These are phyloP conservation scores for Hanseniaspora thailandica DNA, from an alignment of 805 yeast species.

Conservation along the genomic window DNA sequence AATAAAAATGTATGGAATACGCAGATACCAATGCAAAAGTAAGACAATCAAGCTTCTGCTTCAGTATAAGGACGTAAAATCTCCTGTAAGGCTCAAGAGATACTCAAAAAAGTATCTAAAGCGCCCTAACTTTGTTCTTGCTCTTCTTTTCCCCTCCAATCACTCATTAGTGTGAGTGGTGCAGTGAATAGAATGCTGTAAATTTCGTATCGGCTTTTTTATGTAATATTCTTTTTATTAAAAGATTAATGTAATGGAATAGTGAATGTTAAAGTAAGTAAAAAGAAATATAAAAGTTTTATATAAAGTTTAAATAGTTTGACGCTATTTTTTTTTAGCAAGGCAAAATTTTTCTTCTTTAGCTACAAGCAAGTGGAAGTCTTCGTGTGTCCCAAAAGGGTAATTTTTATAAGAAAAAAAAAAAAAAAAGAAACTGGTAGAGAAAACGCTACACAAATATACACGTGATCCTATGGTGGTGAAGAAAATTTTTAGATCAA, in stretches of 20 bases:
- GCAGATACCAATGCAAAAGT: slow-evolving; percentile 29
- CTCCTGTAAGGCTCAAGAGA: slow-evolving; percentile 13
- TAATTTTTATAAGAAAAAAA: background rate
- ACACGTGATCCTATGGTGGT: background rate
- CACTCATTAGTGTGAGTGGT: slow-evolving; percentile 28
- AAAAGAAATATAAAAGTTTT: no score
- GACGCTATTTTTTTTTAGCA: background rate
- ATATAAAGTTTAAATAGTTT: no score
- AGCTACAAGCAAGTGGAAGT: background rate
- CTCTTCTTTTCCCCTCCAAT: slow-evolving; percentile 33
- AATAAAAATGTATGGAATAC: slow-evolving; percentile 19
- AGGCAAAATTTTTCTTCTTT: background rate
- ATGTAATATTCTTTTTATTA: background rate
- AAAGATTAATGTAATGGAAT: background rate
- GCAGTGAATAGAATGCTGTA: slow-evolving; percentile 31
- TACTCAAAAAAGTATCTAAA: slow-evolving; percentile 9
- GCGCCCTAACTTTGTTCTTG: slow-evolving; percentile 22
- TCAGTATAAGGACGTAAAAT: slow-evolving; percentile 32
- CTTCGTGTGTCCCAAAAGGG: background rate
- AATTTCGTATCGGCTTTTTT: slow-evolving; percentile 26
- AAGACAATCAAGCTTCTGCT: slow-evolving; percentile 15
- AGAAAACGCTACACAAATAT: background rate
- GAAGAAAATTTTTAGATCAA: no score
- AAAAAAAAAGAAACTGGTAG: no score
- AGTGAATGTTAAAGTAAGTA: background rate